Percentiles rank a stretch among this genome's conserved stretches.
Conservation (phyloP, 148 eudicot genomes). For the Heliamphora exappendiculata region DNA sequence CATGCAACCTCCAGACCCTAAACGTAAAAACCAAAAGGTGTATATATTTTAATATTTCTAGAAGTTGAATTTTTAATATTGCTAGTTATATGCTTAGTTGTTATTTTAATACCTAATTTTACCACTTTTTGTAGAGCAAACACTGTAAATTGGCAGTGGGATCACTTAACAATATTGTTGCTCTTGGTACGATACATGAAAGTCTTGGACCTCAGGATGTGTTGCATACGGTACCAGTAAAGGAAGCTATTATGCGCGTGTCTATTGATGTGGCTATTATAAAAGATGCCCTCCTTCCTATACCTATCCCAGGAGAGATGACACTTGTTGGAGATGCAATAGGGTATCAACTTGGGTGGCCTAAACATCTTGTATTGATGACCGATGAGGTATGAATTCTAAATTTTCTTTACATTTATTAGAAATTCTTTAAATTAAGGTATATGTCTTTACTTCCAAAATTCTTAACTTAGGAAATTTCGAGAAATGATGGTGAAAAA, state of each 20-base stretch:
- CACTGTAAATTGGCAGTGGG: neutral
- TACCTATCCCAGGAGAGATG: neutral
- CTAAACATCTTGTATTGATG: neutral
- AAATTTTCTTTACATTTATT: neutral
- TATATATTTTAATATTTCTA: too few species aligned
- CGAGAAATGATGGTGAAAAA: too few species aligned
- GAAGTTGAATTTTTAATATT: too few species aligned
- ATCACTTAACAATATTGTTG: neutral
- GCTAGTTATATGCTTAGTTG: too few species aligned
- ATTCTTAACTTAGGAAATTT: neutral
- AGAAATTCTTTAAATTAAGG: neutral
- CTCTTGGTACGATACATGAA: neutral
- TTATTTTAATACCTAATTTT: too few species aligned
- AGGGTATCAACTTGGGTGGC: neutral
- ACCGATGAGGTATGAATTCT: neutral
- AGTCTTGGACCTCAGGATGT: neutral
- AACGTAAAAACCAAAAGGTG: too few species aligned
- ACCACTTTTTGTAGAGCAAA: too few species aligned
- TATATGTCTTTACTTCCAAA: neutral
- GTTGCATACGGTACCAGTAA: neutral
- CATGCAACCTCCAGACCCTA: too few species aligned
- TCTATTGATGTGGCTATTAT: neutral
- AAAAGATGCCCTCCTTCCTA: neutral
- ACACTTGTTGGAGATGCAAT: neutral
- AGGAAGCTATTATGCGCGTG: neutral